These are phyloP conservation scores for Spatholobus suberectus DNA, from an alignment of 306 rosid genomes.

Conservation along the genomic window DNA sequence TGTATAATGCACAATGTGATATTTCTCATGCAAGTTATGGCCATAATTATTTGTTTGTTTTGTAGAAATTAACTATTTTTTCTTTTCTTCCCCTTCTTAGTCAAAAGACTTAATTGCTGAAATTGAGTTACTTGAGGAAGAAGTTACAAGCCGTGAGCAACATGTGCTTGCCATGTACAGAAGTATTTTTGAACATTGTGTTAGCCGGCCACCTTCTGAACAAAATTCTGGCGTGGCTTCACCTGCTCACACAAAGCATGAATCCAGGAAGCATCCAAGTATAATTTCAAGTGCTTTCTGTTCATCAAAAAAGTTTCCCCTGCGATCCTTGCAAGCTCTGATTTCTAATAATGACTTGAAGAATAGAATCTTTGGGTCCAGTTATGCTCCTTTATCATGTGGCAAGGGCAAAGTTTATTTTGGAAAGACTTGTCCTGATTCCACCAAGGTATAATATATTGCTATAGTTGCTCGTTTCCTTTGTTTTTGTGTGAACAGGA, in stretches of 20 bases:
- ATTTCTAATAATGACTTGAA: conserved; percentile 62
- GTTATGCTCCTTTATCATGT: conserved; percentile 58
- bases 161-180: conserved; percentile 86
- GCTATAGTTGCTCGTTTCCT: neutral
- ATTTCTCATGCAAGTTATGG: neutral
- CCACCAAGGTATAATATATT: conserved; percentile 55
- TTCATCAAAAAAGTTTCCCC: conserved; percentile 83
- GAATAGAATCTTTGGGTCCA: conserved; percentile 59
- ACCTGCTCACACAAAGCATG: conserved; percentile 79
- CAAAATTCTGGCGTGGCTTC: conserved; percentile 73
- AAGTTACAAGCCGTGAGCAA: conserved; percentile 86
- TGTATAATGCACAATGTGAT: neutral
- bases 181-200: conserved; percentile 75
- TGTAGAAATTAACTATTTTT: conserved; percentile 36
- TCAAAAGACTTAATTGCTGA: conserved; percentile 85
- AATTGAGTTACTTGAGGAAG: conserved; percentile 95
- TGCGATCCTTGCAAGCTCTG: conserved; percentile 74
- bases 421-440: conserved; percentile 51
- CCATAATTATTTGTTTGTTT: neutral
- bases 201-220: conserved; percentile 74
- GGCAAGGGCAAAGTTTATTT: conserved; percentile 53
- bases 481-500: neutral
- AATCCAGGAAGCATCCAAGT: conserved; percentile 89
- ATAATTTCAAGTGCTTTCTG: conserved; percentile 93
- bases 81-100: conserved; percentile 41